Evolutionary conservation across 108 stramenopile species (phyloP).

Genomic region (Skeletonema marinoi): DNA sequence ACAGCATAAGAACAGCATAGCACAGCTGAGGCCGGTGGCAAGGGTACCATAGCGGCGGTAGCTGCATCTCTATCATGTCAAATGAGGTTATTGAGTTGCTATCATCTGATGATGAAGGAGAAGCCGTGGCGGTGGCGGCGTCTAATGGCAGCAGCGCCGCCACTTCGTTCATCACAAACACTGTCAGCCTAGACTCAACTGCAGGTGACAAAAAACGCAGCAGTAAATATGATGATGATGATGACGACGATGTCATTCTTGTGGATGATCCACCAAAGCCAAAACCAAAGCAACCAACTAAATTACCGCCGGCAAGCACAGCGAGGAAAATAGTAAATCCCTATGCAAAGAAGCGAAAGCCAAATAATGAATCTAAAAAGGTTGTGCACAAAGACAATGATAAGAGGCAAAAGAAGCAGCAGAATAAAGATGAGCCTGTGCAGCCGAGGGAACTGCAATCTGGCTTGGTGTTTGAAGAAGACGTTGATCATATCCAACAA

Average conservation of each 20-base stretch:
- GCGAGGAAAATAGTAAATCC: constrained; percentile 10
- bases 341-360: constrained; percentile 33
- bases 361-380: background rate
- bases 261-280: background rate
- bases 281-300: background rate
- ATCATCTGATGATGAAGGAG: constrained; percentile 37
- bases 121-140: background rate
- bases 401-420: constrained; percentile 1
- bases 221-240: background rate
- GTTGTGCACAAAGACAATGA: background rate
- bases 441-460: constrained; percentile 38
- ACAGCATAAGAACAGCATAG: no score
- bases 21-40: no score
- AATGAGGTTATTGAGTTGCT: constrained; percentile 35
- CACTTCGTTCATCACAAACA: background rate
- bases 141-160: background rate
- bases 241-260: background rate
- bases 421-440: background rate
- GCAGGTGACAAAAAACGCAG: background rate
- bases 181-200: background rate
- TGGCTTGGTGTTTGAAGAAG: constrained; percentile 54
- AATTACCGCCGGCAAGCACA: background rate
- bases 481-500: constrained; percentile 33
- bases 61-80: background rate
- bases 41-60: no score